Base-by-base conservation (phyloP, 2,329 filamentous ascomycete genomes). In the Calonectria hawksworthii region DNA sequence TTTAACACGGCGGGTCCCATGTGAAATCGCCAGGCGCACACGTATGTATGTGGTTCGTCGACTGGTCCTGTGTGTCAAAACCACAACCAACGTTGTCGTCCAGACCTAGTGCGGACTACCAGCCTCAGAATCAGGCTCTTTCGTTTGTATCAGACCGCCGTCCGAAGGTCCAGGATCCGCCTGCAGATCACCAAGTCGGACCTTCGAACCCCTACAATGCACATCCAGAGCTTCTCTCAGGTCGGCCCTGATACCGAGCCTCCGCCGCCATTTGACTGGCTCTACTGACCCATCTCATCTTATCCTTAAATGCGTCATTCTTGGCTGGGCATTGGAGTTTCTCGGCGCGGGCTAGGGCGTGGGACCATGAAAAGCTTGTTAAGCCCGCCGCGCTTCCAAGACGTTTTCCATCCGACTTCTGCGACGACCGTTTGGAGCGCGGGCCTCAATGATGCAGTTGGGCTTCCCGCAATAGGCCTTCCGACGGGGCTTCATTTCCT, bases 401-500 rank as follows among this genome's bases (percentile, higher is more conserved):
- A 59, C 30, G 10, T 68, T 63, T 63, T 73, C 34, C 30, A 38
- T 61, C 67, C 44, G 66, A 73, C 54, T 54, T 47, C 34, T 72
- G 59, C 52, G 70, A 73, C 56, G 50, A 32, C 28, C 23, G 34
- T 16, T 30, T 18, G 26, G 30, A 34, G 51, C 69, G 51, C 50
- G 10, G 69, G 30, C 38, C 36, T 47, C 68, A 30, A 16, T 38
- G 56, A 51, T 65, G 52, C 23, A 41, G 47, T 38, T 67, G 44
- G 47, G 66, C 28, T 44, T 73, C 50, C 61, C 72, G 67, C 51
- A 63, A 59, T 54, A 56, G 63, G 28, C 54, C 36, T 68, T 61
- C 64, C 68, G 77, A 77, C 73, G 73, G 77, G 76, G 70, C 73
- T 72, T 73, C 76, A 77, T 78, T 78, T 78, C 76, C 76, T 74